A percentile compares a stretch with the other conserved stretches of the same genome.
These are phyloP conservation scores for Cadophora malorum DNA, from an alignment of 2,329 filamentous ascomycete species.

Conservation along the genomic window DNA sequence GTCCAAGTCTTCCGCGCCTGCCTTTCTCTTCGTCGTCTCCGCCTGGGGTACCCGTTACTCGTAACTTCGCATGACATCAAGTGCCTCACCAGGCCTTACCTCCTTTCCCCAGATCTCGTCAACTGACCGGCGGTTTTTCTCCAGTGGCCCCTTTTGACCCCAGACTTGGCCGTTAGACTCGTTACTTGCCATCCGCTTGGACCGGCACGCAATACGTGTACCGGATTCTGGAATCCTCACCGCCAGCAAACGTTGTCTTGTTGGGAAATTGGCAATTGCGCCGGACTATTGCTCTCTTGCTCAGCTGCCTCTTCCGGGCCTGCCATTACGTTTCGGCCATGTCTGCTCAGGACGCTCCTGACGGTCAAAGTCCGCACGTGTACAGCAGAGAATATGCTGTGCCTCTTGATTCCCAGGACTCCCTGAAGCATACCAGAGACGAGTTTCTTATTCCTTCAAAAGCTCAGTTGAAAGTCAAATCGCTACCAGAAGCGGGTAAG, in stretches of 20 bases:
- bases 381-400: conserved; percentile 42
- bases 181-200: conserved; percentile 23
- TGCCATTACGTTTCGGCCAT: conserved; percentile 39
- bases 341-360: conserved; percentile 25
- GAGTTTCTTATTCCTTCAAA: conserved; percentile 82
- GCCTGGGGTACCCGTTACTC: conserved; percentile 16
- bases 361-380: conserved; percentile 35
- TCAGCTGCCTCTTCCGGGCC: conserved; percentile 30
- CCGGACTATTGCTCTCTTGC: conserved; percentile 12
- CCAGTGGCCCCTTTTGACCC: conserved; percentile 11
- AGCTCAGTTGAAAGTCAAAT: conserved; percentile 65
- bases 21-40: conserved; percentile 14
- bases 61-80: conserved; percentile 22
- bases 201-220: conserved; percentile 27
- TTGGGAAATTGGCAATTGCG: conserved; percentile 18
- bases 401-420: conserved; percentile 64
- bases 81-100: conserved; percentile 6
- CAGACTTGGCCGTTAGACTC: conserved; percentile 12
- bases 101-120: conserved; percentile 39
- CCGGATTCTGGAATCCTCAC: conserved; percentile 23
- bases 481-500: conserved; percentile 40
- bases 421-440: conserved; percentile 64
- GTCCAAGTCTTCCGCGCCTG: background rate
- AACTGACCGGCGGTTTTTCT: conserved; percentile 33
- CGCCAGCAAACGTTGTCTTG: conserved; percentile 17